Conservation (phyloP, 164 flowering plant genomes). For the Tetrastigma voinierianum region DNA sequence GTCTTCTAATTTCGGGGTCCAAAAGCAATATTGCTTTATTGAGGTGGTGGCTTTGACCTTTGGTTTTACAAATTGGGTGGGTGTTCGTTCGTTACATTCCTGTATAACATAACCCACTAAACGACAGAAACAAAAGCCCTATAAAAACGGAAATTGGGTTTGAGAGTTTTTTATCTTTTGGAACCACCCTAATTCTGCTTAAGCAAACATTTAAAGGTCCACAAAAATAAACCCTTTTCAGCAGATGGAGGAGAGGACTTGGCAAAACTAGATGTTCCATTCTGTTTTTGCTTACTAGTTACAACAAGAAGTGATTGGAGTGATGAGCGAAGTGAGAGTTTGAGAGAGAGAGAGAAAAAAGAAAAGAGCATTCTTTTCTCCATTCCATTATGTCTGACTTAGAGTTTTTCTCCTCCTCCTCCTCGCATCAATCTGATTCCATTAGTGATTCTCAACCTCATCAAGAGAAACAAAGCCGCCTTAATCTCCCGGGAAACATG, state of each 20-base stretch:
- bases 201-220: background rate
- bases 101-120: background rate
- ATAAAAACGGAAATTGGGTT: slow-evolving; percentile 18
- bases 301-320: too few species aligned
- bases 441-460: slow-evolving; percentile 32
- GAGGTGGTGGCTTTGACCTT: too few species aligned
- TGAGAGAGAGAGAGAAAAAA: slow-evolving; percentile 2
- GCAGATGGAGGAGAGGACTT: background rate
- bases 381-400: slow-evolving; percentile 50
- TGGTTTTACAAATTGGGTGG: too few species aligned
- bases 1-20: too few species aligned
- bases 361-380: too few species aligned
- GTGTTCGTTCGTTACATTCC: too few species aligned
- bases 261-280: slow-evolving; percentile 2
- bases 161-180: background rate
- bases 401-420: slow-evolving; percentile 45
- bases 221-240: slow-evolving; percentile 10
- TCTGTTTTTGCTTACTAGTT: slow-evolving; percentile 1
- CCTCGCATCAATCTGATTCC: slow-evolving; percentile 39
- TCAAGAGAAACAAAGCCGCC: slow-evolving; percentile 33
- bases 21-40: too few species aligned
- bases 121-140: slow-evolving; percentile 14
- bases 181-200: background rate
- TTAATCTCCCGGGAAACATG: slow-evolving; percentile 74
- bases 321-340: too few species aligned